Conservation (phyloP, 768 basidiomycete species). For the Amanita inopinata region DNA sequence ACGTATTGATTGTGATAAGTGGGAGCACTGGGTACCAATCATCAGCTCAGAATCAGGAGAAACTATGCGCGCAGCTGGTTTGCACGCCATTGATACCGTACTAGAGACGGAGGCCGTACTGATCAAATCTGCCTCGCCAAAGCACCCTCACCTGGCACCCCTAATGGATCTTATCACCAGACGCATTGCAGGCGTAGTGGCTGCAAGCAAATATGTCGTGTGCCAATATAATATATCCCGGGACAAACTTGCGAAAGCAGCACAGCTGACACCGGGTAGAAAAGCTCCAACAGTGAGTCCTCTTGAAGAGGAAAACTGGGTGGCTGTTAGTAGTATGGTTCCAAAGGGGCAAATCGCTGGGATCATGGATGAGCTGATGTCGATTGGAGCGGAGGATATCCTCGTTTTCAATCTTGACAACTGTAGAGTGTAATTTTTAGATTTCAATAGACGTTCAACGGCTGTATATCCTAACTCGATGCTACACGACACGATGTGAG, state of each 20-base stretch:
- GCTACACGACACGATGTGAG: no score
- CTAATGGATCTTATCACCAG: conserved; percentile 74
- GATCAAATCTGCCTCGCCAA: conserved; percentile 66
- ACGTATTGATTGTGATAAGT: conserved; percentile 20
- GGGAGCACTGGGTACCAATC: neutral
- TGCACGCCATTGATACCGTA: conserved; percentile 87
- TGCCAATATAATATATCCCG: conserved; percentile 90
- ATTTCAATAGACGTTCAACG: no score
- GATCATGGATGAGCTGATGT: conserved; percentile 82
- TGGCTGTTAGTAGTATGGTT: conserved; percentile 89
- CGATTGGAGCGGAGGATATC: conserved; percentile 83
- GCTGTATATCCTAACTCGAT: no score
- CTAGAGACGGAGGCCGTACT: conserved; percentile 82
- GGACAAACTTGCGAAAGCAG: conserved; percentile 48
- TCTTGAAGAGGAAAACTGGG: conserved; percentile 79
- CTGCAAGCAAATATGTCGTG: conserved; percentile 77
- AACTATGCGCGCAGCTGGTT: conserved; percentile 96
- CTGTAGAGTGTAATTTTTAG: conserved; percentile 63
- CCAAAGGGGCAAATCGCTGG: conserved; percentile 70
- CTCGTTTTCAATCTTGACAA: conserved; percentile 86
- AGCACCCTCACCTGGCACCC: conserved; percentile 49
- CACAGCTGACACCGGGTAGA: conserved; percentile 76
- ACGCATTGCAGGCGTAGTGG: conserved; percentile 88
- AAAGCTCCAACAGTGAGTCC: conserved; percentile 82
- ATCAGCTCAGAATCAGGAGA: conserved; percentile 80